Percentiles rank a stretch among this genome's conserved stretches.
Evolutionary conservation across 1,284 basidiomycete species (phyloP).

Genomic region (Fomitiporia mediterranea): DNA sequence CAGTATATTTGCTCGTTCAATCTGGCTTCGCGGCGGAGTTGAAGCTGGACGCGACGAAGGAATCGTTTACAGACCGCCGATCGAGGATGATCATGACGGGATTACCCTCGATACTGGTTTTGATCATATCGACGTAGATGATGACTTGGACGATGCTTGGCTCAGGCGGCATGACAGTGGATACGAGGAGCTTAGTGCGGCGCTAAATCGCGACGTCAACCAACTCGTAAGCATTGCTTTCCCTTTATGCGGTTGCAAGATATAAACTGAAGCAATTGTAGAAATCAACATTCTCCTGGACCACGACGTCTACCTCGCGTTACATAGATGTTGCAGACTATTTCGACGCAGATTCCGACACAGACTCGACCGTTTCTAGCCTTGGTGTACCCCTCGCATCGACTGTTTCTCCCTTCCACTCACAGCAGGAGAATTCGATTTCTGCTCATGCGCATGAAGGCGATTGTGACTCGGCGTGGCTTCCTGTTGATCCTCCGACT

Average conservation of each 20-base stretch:
- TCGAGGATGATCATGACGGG: neutral
- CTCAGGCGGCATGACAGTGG: conserved; percentile 2
- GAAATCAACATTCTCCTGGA: conserved; percentile 21
- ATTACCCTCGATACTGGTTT: neutral
- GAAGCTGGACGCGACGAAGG: neutral
- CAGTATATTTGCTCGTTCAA: conserved; percentile 14
- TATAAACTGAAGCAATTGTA: neutral
- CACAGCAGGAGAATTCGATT: neutral
- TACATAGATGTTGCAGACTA: conserved; percentile 17
- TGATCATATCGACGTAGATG: neutral
- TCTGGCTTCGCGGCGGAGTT: conserved; percentile 10
- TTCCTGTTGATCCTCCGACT: conserved; percentile 10
- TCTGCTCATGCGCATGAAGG: neutral
- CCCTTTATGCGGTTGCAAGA: neutral
- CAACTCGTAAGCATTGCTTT: conserved; percentile 5
- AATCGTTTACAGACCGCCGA: neutral
- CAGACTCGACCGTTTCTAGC: conserved; percentile 3
- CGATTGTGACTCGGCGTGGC: conserved; percentile 12
- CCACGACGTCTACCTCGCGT: conserved; percentile 18
- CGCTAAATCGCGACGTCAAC: conserved; percentile 5
- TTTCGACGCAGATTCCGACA: conserved; percentile 13
- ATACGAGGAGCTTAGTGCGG: conserved; percentile 3
- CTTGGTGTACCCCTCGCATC: neutral
- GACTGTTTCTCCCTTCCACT: neutral
- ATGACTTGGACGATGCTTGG: conserved; percentile 1